These are phyloP conservation scores for Corynascus novoguineensis DNA, from an alignment of 495 filamentous ascomycete genomes.

Conservation along the genomic window DNA sequence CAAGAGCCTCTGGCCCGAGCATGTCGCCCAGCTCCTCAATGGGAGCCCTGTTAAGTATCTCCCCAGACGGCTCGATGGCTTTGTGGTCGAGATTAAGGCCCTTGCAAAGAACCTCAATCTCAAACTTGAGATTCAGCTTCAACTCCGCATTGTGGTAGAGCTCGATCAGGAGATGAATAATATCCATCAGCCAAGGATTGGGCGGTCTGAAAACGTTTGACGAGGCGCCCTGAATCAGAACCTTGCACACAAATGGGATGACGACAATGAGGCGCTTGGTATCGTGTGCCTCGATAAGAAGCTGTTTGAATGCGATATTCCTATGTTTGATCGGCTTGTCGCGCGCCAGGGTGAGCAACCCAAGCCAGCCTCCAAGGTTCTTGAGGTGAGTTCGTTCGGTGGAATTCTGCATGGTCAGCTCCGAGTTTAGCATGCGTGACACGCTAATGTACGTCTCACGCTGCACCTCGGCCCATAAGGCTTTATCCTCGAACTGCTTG, in stretches of 20 bases:
- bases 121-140: constrained; percentile 93
- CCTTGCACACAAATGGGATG: constrained; percentile 95
- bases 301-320: constrained; percentile 93
- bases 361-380: constrained; percentile 87
- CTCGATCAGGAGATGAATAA: constrained; percentile 79
- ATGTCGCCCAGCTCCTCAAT: constrained; percentile 58
- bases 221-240: constrained; percentile 71
- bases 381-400: constrained; percentile 84
- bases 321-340: constrained; percentile 95
- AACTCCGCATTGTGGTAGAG: constrained; percentile 88
- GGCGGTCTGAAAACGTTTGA: constrained; percentile 90
- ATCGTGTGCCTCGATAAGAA: constrained; percentile 87
- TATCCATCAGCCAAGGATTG: constrained; percentile 96
- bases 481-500: constrained; percentile 69
- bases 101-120: constrained; percentile 95
- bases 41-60: constrained; percentile 67
- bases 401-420: constrained; percentile 69
- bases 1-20: constrained; percentile 44
- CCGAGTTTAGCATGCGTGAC: constrained; percentile 79
- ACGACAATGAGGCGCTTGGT: constrained; percentile 83
- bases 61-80: constrained; percentile 72
- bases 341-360: constrained; percentile 85
- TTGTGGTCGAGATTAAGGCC: constrained; percentile 85
- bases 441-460: constrained; percentile 89
- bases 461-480: constrained; percentile 79